phyloP scores from a whole-genome alignment of 495 filamentous ascomycete genomes.

The Thermothielavioides terrestris region DNA sequence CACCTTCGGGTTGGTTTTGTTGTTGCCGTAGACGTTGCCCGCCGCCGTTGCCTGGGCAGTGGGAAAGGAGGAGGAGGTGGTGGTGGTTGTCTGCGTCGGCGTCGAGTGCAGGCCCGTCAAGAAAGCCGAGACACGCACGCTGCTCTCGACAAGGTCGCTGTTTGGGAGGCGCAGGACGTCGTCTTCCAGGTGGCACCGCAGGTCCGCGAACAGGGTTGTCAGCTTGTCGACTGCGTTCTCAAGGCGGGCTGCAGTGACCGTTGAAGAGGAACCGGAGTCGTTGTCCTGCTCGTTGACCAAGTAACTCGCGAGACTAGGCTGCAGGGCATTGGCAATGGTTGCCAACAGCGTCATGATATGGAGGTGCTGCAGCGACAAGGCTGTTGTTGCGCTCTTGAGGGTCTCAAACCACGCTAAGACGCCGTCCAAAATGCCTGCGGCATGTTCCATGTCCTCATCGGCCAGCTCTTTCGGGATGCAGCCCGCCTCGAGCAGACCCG shows the following conservation, averaged over 20 bases:
- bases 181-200: not conserved
- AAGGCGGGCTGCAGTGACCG: not conserved
- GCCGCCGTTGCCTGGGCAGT: too few relatives aligned
- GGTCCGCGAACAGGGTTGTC: not conserved
- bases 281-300: constrained; percentile 4
- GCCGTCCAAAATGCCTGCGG: constrained; percentile 12
- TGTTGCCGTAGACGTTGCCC: too few relatives aligned
- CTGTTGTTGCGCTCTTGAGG: not conserved
- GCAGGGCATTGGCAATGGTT: constrained; percentile 9
- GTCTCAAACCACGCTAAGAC: constrained; percentile 15
- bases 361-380: constrained; percentile 7
- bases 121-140: not conserved
- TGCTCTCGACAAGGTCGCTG: not conserved
- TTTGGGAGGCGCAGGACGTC: not conserved
- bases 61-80: not conserved
- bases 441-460: constrained; percentile 17
- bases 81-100: not conserved
- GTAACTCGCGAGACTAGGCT: constrained; percentile 10
- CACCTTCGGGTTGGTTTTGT: constrained; percentile 9
- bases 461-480: constrained; percentile 24
- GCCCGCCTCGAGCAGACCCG: constrained; percentile 11
- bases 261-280: too few relatives aligned
- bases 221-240: not conserved
- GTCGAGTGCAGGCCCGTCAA: not conserved
- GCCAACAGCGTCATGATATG: constrained; percentile 13